Percentiles rank a stretch among this genome's conserved stretches.
phyloP scores from a whole-genome alignment of 2,329 filamentous ascomycete species.

The Coniochaeta sp. region DNA sequence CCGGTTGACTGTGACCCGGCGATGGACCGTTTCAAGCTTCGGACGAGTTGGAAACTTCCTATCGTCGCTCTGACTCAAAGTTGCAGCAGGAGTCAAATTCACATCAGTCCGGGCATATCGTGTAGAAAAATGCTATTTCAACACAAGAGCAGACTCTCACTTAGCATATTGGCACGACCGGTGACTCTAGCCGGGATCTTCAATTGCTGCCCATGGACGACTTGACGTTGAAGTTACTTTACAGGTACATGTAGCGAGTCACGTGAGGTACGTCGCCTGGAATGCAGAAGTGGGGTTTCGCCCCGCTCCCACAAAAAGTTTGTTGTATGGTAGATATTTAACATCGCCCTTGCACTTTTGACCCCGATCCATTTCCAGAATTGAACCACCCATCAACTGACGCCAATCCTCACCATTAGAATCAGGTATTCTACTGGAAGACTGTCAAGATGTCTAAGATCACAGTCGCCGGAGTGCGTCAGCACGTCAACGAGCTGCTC shows the following conservation, averaged over 20 bases:
- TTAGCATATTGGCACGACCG: not conserved
- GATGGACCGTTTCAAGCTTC: not conserved
- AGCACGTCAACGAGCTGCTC: constrained; percentile 87
- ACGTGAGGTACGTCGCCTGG: not conserved
- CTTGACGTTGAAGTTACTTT: not conserved
- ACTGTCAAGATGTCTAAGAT: constrained; percentile 86
- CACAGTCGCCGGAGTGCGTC: constrained; percentile 85
- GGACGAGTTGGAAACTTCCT: not conserved
- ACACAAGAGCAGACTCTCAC: not conserved
- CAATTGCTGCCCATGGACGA: too few species aligned
- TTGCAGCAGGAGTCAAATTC: not conserved
- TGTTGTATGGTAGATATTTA: not conserved
- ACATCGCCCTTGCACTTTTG: not conserved
- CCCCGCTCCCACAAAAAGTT: constrained; percentile 1
- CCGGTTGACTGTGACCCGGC: not conserved
- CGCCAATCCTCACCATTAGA: constrained; percentile 67
- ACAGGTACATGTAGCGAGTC: not conserved
- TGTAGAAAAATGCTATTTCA: not conserved
- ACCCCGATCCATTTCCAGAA: not conserved
- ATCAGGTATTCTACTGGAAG: constrained; percentile 67
- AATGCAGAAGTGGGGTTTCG: not conserved
- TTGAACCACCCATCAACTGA: constrained; percentile 16
- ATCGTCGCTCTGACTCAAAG: not conserved
- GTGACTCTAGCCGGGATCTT: not conserved
- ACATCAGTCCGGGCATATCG: not conserved